Base-by-base conservation (phyloP, 148 eudicot genomes). In the Mesembryanthemum crystallinum region DNA sequence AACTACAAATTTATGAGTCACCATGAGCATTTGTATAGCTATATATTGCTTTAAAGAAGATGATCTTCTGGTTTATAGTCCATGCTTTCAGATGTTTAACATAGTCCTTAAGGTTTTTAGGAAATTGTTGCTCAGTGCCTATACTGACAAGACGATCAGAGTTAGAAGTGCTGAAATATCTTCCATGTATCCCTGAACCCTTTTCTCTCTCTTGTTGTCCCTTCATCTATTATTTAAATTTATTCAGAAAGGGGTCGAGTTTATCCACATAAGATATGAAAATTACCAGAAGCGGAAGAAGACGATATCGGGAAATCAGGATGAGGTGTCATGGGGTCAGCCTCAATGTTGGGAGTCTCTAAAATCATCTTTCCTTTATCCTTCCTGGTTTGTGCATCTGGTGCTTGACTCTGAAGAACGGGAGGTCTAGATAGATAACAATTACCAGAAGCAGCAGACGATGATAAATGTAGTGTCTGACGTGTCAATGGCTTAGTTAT, bases 381-480 rank as follows among this genome's bases (percentile, higher is more conserved):
- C 28, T 39, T 23, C 18, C 18, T 8, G 3, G 29, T 37, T 39
- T n/a, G 69, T 23, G 28, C 69, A 21, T 37, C 69, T 3, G 28
- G 14, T 0, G 37, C n/a, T 42, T 23, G 23, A n/a, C 51, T 42
- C 45, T n/a, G 28, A n/a, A 66, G 5, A 8, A 13, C 17, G n/a
- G 27, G 17, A 66, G 23, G 49, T 33, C 10, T 12, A 21, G 13
- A 66, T 1, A 23, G 49, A 66, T 67, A 49, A 43, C 54, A n/a
- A n/a, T 57, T 67, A 42, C 71, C 71, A 42, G 71, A 11, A 67
- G 54, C 54, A 42, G 71, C 2, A 67, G 54, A 28, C 2, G 67
- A 64, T 32, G 67, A 17, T 30, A 17, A 1, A 18, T 9, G 8
- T 17, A 23, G n/a, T 33, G 23, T 5, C 7, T 57, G 60, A 57